phyloP scores from a whole-genome alignment of 306 rosid species.

The Quercus ilex region DNA sequence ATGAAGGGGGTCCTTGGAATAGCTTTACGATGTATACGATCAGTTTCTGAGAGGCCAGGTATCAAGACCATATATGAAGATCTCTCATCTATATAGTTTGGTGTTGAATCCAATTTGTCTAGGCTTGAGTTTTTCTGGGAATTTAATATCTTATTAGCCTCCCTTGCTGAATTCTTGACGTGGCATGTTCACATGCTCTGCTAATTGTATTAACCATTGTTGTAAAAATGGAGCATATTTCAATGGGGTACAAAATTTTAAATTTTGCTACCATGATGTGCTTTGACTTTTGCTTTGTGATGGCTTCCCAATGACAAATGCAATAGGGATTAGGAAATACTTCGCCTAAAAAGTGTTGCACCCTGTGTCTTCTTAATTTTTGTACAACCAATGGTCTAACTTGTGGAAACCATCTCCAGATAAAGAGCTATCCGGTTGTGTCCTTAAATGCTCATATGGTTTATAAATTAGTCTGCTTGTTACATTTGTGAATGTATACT shows the following conservation, averaged over 20 bases:
- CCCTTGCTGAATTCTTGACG: slow-evolving; percentile 42
- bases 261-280: neutral
- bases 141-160: slow-evolving; percentile 73
- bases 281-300: neutral
- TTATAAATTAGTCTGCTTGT: neutral
- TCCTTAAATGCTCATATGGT: neutral
- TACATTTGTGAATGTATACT: neutral
- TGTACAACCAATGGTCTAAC: neutral
- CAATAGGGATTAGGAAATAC: neutral
- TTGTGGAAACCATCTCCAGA: neutral
- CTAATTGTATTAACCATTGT: slow-evolving; percentile 35
- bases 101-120: slow-evolving; percentile 25
- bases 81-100: slow-evolving; percentile 79
- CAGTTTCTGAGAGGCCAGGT: slow-evolving; percentile 86
- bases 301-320: no score
- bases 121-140: slow-evolving; percentile 40
- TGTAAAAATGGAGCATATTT: slow-evolving; percentile 38
- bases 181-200: slow-evolving; percentile 35
- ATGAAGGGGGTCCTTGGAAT: slow-evolving; percentile 90
- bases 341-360: no score
- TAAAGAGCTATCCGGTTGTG: neutral
- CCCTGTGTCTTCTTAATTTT: neutral
- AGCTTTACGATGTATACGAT: slow-evolving; percentile 69
- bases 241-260: slow-evolving; percentile 2
- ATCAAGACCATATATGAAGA: slow-evolving; percentile 95